Evolutionary conservation across 2,329 filamentous ascomycete species (phyloP).

Genomic region (Diaporthe sp.): DNA sequence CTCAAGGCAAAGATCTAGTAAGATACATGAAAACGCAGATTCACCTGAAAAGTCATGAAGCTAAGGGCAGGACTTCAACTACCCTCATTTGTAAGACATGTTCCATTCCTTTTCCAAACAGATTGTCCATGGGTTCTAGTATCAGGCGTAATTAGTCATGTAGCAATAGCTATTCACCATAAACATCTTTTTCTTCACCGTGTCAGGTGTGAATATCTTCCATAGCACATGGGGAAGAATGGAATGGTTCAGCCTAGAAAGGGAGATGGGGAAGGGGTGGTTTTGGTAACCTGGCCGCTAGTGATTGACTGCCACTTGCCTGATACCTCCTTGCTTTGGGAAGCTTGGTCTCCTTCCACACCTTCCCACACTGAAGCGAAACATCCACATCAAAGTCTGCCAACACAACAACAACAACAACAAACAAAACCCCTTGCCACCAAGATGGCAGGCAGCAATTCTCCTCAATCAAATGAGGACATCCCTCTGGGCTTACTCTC

Average conservation of each 20-base stretch:
- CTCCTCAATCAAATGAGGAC: background rate
- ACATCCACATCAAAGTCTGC: background rate
- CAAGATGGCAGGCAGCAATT: background rate
- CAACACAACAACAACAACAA: background rate
- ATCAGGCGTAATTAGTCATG: background rate
- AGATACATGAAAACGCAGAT: background rate
- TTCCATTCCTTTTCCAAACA: background rate
- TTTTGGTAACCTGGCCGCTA: background rate
- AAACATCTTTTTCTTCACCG: background rate
- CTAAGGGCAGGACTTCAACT: background rate
- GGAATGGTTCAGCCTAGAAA: background rate
- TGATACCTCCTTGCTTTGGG: background rate
- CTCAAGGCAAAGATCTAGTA: constrained; percentile 9
- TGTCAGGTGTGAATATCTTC: background rate
- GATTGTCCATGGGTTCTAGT: background rate
- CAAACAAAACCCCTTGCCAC: background rate
- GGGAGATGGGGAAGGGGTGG: too few species aligned
- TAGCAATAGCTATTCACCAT: background rate
- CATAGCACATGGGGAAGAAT: background rate
- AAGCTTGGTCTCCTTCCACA: background rate
- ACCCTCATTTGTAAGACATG: too few species aligned
- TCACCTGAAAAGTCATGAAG: background rate
- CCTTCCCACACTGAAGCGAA: background rate
- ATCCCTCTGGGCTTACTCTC: background rate
- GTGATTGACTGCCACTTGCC: background rate